Percentiles rank a stretch among this genome's conserved stretches.
Evolutionary conservation across 2,329 filamentous ascomycete genomes (phyloP).

Genomic region (Xylogone sp.): DNA sequence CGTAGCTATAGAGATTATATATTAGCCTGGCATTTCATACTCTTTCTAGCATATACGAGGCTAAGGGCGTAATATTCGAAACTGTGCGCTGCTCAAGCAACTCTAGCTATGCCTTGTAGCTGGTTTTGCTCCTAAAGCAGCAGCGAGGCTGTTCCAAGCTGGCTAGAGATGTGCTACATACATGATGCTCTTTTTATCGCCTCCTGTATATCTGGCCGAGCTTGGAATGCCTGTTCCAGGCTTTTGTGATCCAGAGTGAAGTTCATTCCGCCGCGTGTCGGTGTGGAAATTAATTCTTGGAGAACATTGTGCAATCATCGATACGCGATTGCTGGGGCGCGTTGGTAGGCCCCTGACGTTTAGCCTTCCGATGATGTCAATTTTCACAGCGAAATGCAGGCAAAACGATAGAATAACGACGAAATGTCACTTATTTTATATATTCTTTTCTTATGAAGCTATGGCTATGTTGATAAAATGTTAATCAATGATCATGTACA

Average conservation of each 20-base stretch:
- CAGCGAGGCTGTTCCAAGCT: background rate
- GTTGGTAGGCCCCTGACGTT: background rate
- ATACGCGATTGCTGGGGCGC: background rate
- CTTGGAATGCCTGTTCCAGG: slow-evolving; percentile 26
- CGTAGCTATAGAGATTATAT: background rate
- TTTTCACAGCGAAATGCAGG: background rate
- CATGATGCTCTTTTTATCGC: slow-evolving; percentile 28
- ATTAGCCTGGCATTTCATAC: slow-evolving; percentile 1
- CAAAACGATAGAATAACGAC: too few species aligned
- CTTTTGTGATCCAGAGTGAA: slow-evolving; percentile 22
- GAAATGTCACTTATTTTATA: background rate
- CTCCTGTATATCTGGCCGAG: slow-evolving; percentile 24
- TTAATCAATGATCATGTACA: too few species aligned
- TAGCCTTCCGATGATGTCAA: background rate
- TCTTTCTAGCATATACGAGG: background rate
- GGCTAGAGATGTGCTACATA: slow-evolving; percentile 14
- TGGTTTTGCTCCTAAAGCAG: background rate
- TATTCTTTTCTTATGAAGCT: too few species aligned
- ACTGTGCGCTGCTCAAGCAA: background rate
- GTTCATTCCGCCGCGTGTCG: slow-evolving; percentile 15
- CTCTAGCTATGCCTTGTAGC: background rate
- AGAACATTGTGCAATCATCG: background rate
- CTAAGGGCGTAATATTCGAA: background rate
- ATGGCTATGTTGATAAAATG: too few species aligned
- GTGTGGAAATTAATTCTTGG: background rate